Evolutionary conservation across 1,284 basidiomycete species (phyloP), one percentile per base, ranked within the genome.

Genomic region (Marasmius oreades): DNA sequence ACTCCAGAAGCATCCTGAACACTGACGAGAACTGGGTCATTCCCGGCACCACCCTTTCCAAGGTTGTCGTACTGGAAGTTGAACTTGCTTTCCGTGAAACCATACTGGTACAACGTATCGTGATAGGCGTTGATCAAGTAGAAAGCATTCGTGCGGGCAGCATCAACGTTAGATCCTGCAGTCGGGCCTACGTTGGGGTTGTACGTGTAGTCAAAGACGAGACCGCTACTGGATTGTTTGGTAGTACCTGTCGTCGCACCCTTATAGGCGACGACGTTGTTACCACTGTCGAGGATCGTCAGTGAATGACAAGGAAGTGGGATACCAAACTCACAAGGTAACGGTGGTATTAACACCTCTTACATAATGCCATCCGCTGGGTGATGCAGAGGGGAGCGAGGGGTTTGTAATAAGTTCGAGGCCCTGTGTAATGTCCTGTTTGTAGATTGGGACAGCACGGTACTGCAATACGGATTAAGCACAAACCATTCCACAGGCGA

Each of bases 21-120:
- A 23, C 24, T 34, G 20, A 57, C 63, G 78, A 78, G 70, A 77
- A 80, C 66, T 77, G 78, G 66, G 69, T 77, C 14, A 72, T 33
- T 33, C 64, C 26, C 47, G 31, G 8, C 12, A 31, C 47, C 47
- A n/a, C 47, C 47, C 20, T 50, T 50, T 8, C 47, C 47, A 33
- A 50, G 33, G 14, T 50, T 50, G n/a, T 57, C 50, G 8, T 8
- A 1, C 47, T 50, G 47, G 14, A 50, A 50, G 47, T 50, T 50
- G 47, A 50, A 50, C 3, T 23, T 26, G n/a, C 14, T 26, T 33
- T 50, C 56, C 16, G 47, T 50, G 47, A 50, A 50, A 8, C 47
- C 47, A n/a, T 50, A 50, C 26, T 31, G 2, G 14, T 50, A 50
- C 16, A 50, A 33, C 5, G 28, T 12, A 33, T 50, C 47, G n/a